Evolutionary conservation across 2,329 filamentous ascomycete species (phyloP).

Genomic region (Arthrobotrys entomopaga): DNA sequence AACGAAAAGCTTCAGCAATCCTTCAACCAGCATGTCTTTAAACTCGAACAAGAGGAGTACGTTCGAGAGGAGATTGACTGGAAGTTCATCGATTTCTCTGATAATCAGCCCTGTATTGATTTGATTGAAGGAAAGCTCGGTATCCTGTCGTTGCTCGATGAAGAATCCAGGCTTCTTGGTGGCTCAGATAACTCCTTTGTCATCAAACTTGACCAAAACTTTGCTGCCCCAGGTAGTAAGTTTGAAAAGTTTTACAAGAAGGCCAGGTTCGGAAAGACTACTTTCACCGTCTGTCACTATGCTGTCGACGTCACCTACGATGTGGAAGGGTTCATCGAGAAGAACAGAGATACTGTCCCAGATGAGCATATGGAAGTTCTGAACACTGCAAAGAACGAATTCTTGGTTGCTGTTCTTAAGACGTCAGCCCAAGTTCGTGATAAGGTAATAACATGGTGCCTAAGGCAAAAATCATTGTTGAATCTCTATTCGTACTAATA

Average conservation of each 20-base stretch:
- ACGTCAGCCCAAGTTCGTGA: slow-evolving; percentile 88
- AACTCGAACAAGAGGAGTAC: slow-evolving; percentile 98
- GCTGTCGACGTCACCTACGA: slow-evolving; percentile 98
- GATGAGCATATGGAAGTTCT: slow-evolving; percentile 98
- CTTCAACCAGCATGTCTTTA: slow-evolving; percentile 99
- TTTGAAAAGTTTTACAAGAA: slow-evolving; percentile 95
- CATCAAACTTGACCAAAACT: slow-evolving; percentile 94
- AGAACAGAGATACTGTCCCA: slow-evolving; percentile 97
- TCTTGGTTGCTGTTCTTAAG: slow-evolving; percentile 84
- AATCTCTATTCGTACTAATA: slow-evolving; percentile 3
- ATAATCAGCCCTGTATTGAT: slow-evolving; percentile 99
- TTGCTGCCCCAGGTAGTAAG: slow-evolving; percentile 76
- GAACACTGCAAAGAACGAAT: slow-evolving; percentile 81
- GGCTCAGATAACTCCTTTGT: slow-evolving; percentile 97
- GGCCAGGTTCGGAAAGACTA: slow-evolving; percentile 93
- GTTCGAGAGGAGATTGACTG: slow-evolving; percentile 96
- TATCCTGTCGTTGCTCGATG: slow-evolving; percentile 89
- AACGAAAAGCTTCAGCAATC: slow-evolving; percentile 99
- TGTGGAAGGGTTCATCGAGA: slow-evolving; percentile 98
- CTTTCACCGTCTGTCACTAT: slow-evolving; percentile 98
- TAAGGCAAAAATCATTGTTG: slow-evolving; percentile 57
- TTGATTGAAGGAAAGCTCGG: slow-evolving; percentile 97
- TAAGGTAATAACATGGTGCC: slow-evolving; percentile 67
- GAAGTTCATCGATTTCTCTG: slow-evolving; percentile 99
- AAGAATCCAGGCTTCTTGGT: slow-evolving; percentile 96